These are phyloP conservation scores for Panaeolus cyanescens DNA, from an alignment of 768 basidiomycete genomes.

Conservation along the genomic window DNA sequence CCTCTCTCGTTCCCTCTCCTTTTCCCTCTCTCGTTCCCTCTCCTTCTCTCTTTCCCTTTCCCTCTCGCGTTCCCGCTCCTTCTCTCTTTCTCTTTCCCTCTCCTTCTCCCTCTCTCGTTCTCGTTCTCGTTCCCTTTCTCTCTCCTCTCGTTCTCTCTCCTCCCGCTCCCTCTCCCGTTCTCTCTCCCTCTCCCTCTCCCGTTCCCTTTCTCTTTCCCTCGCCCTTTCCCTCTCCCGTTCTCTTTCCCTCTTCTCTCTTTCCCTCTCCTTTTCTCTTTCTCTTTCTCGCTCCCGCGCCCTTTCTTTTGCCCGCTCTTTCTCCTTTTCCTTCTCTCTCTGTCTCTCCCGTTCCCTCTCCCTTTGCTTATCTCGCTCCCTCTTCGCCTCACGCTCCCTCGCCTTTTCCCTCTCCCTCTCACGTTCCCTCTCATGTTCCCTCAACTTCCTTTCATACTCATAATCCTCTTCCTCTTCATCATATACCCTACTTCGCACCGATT, in stretches of 20 bases:
- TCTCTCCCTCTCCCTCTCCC: slow-evolving; percentile 1
- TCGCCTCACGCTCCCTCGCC: slow-evolving; percentile 20
- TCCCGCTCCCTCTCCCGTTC: background rate
- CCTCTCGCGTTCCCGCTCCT: slow-evolving; percentile 7
- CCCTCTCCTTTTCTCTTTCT: slow-evolving; percentile 4
- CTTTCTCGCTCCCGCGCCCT: slow-evolving; percentile 1
- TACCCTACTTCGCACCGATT: slow-evolving; percentile 14
- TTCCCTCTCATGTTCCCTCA: slow-evolving; percentile 14
- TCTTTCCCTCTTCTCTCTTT: slow-evolving; percentile 6
- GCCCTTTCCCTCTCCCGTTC: background rate
- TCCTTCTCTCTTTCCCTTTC: slow-evolving; percentile 4
- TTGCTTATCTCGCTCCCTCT: slow-evolving; percentile 18
- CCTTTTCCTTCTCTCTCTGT: slow-evolving; percentile 8
- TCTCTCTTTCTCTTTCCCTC: slow-evolving; percentile 4
- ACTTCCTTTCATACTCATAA: slow-evolving; percentile 11
- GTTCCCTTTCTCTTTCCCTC: slow-evolving; percentile 4
- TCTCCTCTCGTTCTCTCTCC: slow-evolving; percentile 4
- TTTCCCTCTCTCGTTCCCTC: slow-evolving; percentile 9
- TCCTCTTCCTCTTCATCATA: slow-evolving; percentile 14
- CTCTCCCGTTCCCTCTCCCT: slow-evolving; percentile 16
- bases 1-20: background rate
- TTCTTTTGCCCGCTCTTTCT: slow-evolving; percentile 5
- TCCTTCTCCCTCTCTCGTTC: slow-evolving; percentile 1
- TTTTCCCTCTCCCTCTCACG: slow-evolving; percentile 16
- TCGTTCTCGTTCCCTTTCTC: slow-evolving; percentile 6